A percentile compares a stretch with the other conserved stretches of the same genome.
These are phyloP conservation scores for Chlorencoelia australis DNA, from an alignment of 2,329 filamentous ascomycete species.

Conservation along the genomic window DNA sequence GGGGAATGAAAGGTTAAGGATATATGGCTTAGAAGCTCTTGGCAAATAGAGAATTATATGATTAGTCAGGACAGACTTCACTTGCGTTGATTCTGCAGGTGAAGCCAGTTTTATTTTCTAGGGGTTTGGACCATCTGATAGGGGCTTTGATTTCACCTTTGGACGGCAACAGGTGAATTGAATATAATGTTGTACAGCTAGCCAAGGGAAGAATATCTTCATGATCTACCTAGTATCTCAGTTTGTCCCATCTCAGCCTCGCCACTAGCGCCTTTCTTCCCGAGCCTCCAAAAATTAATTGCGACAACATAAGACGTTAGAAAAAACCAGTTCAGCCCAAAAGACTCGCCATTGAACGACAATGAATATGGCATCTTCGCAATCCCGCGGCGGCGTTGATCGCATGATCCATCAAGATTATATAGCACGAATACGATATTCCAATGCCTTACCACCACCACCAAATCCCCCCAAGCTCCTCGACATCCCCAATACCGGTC, in stretches of 20 bases:
- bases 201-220: too few relatives aligned
- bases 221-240: too few relatives aligned
- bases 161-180: too few relatives aligned
- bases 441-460: slow-evolving; percentile 89
- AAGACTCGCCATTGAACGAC: slow-evolving; percentile 1
- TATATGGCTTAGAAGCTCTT: slow-evolving; percentile 3
- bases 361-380: slow-evolving; percentile 24
- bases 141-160: too few relatives aligned
- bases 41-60: slow-evolving; percentile 2
- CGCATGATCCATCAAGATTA: slow-evolving; percentile 82
- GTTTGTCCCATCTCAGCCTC: slow-evolving; percentile 9
- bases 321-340: not conserved
- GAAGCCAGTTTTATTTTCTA: too few relatives aligned
- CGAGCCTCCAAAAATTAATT: slow-evolving; percentile 3
- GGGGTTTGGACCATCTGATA: too few relatives aligned
- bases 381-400: slow-evolving; percentile 15
- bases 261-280: slow-evolving; percentile 5
- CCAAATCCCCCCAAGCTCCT: slow-evolving; percentile 93
- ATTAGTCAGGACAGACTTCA: not conserved
- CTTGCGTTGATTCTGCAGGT: too few relatives aligned
- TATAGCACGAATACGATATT: slow-evolving; percentile 90
- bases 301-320: not conserved
- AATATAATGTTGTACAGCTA: too few relatives aligned
- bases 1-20: slow-evolving; percentile 1
- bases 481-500: slow-evolving; percentile 88